These are phyloP conservation scores for Aquanectria penicillioides DNA, from an alignment of 2,329 filamentous ascomycete genomes.

Conservation along the genomic window DNA sequence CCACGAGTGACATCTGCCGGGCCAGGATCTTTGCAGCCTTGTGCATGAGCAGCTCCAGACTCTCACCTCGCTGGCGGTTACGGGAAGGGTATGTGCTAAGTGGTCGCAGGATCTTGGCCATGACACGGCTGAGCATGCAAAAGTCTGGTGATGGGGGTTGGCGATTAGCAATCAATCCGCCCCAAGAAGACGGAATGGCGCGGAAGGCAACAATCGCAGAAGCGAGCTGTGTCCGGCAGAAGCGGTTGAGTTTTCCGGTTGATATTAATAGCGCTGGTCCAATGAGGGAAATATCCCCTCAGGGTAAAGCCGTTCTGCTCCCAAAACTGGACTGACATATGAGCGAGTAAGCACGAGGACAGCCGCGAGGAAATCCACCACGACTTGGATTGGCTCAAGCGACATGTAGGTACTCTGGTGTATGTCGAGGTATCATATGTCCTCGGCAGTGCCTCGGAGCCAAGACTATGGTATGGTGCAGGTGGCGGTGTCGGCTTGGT, in stretches of 20 bases:
- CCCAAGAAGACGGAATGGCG: constrained; percentile 18
- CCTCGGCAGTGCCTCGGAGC: constrained; percentile 40
- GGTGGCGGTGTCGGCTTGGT: constrained; percentile 27
- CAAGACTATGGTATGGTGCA: constrained; percentile 21
- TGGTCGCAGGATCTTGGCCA: constrained; percentile 15
- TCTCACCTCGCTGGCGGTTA: constrained; percentile 21
- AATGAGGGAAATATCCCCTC: constrained; percentile 23
- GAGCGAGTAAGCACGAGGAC: constrained; percentile 14
- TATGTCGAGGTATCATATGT: constrained; percentile 34
- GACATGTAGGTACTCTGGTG: constrained; percentile 14
- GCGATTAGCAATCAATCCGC: constrained; percentile 16
- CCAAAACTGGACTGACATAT: not conserved
- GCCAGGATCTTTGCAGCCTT: constrained; percentile 41
- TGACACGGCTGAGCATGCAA: constrained; percentile 29
- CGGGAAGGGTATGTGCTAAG: constrained; percentile 10
- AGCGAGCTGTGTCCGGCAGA: constrained; percentile 20
- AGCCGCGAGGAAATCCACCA: constrained; percentile 6
- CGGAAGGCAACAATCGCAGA: constrained; percentile 21
- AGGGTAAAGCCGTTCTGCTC: constrained; percentile 15
- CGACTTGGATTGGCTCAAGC: constrained; percentile 20
- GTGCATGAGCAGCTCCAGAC: constrained; percentile 35
- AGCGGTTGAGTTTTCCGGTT: constrained; percentile 25
- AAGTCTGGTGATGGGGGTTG: constrained; percentile 33
- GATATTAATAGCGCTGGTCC: constrained; percentile 23
- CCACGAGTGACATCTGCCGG: constrained; percentile 40